Base-by-base conservation (phyloP, 2,329 filamentous ascomycete genomes). In the Trichothecium sympodiale region DNA sequence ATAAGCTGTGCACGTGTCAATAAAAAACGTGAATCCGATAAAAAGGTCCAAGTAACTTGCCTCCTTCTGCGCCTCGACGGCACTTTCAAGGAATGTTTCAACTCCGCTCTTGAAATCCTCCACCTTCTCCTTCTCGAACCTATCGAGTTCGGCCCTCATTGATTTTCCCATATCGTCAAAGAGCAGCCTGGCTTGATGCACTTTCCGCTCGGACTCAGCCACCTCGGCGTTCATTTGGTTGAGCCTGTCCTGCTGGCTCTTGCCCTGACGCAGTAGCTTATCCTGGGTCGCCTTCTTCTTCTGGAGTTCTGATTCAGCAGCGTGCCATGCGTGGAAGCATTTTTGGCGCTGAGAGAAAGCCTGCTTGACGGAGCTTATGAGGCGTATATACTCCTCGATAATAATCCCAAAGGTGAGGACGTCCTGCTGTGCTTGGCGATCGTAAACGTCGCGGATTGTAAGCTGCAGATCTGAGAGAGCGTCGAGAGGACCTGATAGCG, bases 41-140 rank as follows among this genome's bases (percentile, higher is more conserved):
- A 15, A n/a, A 34, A 7, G 15, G 16, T 9, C 10, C 6, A 6
- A 25, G 18, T 4, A 8, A 60, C 74, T 59, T 56, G 91, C 89
- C 80, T 98, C 91, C 62, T 98, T 98, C 64, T 98, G 91, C 37
- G 89, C 91, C 61, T 98, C 91, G 4, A 98, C 87, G 4, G 91
- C 86, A 51, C 91, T 88, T 65, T 98, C 91, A 48, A 98, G 61
- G 61, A 94, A 98, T 2, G 91, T 98, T 65, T 98, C 91, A 2
- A 98, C 88, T 0, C 88, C 89, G 43, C 83, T 91, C 69, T 98
- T 98, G 60, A 98, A 98, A 55, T 98, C 91, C 55, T 98, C 91
- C 3, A 98, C 91, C 67, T 98, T 98, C 61, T 98, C 91, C 49
- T 75, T 76, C 63, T 98, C 91, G 52, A 98, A 98, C 14, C 88